phyloP scores from a whole-genome alignment of 495 filamentous ascomycete species.

The Aspergillus nidulans region DNA sequence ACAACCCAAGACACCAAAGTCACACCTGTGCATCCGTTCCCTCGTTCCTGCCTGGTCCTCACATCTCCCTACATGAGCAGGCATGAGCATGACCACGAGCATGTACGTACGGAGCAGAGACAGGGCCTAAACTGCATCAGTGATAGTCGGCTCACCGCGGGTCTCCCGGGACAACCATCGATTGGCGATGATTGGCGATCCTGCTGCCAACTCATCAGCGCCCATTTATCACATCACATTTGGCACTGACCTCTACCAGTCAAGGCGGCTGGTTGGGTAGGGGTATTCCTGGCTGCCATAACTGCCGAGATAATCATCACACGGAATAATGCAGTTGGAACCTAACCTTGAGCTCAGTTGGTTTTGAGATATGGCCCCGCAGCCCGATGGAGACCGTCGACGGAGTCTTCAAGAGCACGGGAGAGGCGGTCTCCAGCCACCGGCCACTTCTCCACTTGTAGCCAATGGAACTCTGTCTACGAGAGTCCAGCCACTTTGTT shows the following conservation, averaged over 20 bases:
- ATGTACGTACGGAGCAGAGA: neutral
- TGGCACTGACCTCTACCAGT: neutral
- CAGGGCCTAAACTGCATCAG: neutral
- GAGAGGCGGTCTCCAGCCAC: neutral
- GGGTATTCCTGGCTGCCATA: conserved; percentile 4
- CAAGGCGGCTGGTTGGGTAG: conserved; percentile 6
- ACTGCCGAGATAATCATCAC: conserved; percentile 2
- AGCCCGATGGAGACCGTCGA: neutral
- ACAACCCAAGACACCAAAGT: neutral
- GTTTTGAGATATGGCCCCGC: neutral
- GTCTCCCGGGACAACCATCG: conserved; percentile 15
- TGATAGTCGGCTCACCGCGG: neutral
- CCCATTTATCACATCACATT: conserved; percentile 16
- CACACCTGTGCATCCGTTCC: neutral
- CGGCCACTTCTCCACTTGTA: neutral
- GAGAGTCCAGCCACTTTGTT: neutral
- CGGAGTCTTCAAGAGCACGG: too few species aligned
- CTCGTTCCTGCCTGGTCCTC: too few species aligned
- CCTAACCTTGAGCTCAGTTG: neutral
- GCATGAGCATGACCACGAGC: neutral
- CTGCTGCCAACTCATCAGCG: conserved; percentile 12
- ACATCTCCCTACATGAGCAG: neutral
- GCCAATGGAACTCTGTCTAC: too few species aligned
- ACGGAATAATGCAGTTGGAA: neutral
- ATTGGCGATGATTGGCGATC: conserved; percentile 16